Percentiles rank a stretch among this genome's conserved stretches.
Conservation (phyloP, 1,139 yeast genomes). For the Lodderomyces elongisporus region DNA sequence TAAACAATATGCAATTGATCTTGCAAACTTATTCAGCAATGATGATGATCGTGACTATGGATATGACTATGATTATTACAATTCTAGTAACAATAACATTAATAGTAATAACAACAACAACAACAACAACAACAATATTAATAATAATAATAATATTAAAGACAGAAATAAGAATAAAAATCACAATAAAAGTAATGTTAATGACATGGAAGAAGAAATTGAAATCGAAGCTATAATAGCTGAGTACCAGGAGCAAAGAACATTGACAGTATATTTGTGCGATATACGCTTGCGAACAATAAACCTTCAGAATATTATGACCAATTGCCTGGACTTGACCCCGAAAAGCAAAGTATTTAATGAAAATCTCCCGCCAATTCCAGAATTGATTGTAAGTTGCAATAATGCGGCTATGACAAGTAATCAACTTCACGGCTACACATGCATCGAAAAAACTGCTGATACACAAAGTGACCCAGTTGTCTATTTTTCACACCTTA, state of each 20-base stretch:
- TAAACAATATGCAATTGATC: slow-evolving; percentile 9
- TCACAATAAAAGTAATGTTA: background rate
- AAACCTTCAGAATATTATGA: slow-evolving; percentile 4
- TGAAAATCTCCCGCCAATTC: slow-evolving; percentile 13
- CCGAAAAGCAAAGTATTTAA: slow-evolving; percentile 7
- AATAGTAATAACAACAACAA: no score
- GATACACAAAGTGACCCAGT: slow-evolving; percentile 7
- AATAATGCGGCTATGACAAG: slow-evolving; percentile 5
- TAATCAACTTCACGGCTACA: slow-evolving; percentile 14
- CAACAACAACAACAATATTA: no score
- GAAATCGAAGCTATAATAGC: slow-evolving; percentile 10
- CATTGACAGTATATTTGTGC: slow-evolving; percentile 15
- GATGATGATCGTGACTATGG: slow-evolving; percentile 1
- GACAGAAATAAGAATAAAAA: background rate
- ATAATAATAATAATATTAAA: background rate
- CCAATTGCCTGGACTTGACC: slow-evolving; percentile 3
- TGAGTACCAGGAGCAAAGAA: slow-evolving; percentile 12
- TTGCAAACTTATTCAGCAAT: slow-evolving; percentile 5
- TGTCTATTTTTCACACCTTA: slow-evolving; percentile 12
- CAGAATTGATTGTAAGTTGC: slow-evolving; percentile 16
- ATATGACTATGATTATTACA: no score
- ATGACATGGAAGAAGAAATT: no score
- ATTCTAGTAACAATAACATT: no score
- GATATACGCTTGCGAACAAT: slow-evolving; percentile 15
- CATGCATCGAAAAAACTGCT: slow-evolving; percentile 8